Base-by-base conservation (phyloP, 2,329 filamentous ascomycete genomes). In the Cercospora sesami region DNA sequence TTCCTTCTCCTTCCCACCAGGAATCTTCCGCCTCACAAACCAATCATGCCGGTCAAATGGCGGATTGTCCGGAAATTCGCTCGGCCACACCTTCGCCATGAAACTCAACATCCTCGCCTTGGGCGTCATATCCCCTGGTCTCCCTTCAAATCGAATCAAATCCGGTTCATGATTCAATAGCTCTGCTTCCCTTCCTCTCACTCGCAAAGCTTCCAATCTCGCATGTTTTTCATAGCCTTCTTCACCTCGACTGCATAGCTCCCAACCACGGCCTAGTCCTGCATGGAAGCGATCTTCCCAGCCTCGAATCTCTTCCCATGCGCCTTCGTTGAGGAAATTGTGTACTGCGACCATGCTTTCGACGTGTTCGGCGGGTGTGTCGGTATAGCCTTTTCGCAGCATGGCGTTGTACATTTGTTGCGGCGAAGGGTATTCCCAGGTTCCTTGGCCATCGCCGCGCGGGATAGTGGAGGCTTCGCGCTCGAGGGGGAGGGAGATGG, bases 331-430 rank as follows among this genome's bases (percentile, higher is more conserved):
- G 68, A 99, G 81, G 76, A 97, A 98, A 81, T 99, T 99, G 84
- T 99, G 95, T 10, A 98, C 93, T 0, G 93, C 91, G 5, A 99
- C 95, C 95, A 99, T 99, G 76, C 90, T 90, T 81, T 97, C 94
- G 14, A 99, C 94, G 3, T 94, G 93, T 21, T 94, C 95, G 64
- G 93, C 87, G 65, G 96, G 94, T 0, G 95, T 98, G 78, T 98
- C 94, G 0, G 91, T 93, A 81, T 97, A 95, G 67, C 95, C 95
- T 81, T 99, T 99, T 71, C 95, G 90, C 69, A 98, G 83, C 81
- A 99, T 90, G 7, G 95, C 95, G 77, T 99, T 98, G 85, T 98
- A 99, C 95, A 99, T 99, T 81, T 99, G 95, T 82, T 99, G 95
- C 0, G 95, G 94, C 0, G 93, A 97, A 0, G 95, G 95, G 78